Evolutionary conservation across 2,329 filamentous ascomycete species (phyloP).

Genomic region (Exophiala xenobiotica): DNA sequence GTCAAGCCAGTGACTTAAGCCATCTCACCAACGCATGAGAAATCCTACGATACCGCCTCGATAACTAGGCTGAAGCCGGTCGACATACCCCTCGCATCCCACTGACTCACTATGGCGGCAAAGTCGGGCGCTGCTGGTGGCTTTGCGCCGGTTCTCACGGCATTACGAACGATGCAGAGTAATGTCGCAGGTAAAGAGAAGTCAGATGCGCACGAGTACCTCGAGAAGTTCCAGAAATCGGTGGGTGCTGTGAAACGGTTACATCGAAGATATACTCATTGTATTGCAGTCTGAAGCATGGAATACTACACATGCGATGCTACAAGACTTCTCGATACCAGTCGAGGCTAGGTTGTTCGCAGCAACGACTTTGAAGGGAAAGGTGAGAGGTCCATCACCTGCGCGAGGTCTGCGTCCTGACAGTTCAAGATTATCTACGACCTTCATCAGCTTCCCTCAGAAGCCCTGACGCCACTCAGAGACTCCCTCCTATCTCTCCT

Average conservation of each 20-base stretch:
- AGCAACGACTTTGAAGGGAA: conserved; percentile 94
- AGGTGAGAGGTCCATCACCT: conserved; percentile 59
- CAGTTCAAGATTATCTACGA: conserved; percentile 84
- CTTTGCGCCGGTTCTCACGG: conserved; percentile 82
- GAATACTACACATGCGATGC: conserved; percentile 80
- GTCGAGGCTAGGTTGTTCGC: conserved; percentile 91
- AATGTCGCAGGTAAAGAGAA: conserved; percentile 79
- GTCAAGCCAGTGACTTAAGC: conserved; percentile 30
- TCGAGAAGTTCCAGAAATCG: conserved; percentile 97
- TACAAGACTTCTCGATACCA: conserved; percentile 73
- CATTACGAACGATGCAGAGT: conserved; percentile 85
- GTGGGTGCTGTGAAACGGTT: conserved; percentile 51
- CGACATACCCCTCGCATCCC: conserved; percentile 22
- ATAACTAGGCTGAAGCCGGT: conserved; percentile 19
- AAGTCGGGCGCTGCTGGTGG: conserved; percentile 63
- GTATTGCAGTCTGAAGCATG: conserved; percentile 65
- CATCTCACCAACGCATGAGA: conserved; percentile 15
- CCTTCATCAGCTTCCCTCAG: conserved; percentile 78
- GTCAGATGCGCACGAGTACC: conserved; percentile 83
- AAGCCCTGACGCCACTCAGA: conserved; percentile 73
- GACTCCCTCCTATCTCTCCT: conserved; percentile 80
- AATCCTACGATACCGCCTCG: not conserved
- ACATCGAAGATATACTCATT: conserved; percentile 25
- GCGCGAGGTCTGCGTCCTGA: conserved; percentile 17
- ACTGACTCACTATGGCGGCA: conserved; percentile 59